Percentiles rank a stretch among this genome's conserved stretches.
Conservation (phyloP, 108 stramenopile genomes). For the Fistulifera pelliculosa region DNA sequence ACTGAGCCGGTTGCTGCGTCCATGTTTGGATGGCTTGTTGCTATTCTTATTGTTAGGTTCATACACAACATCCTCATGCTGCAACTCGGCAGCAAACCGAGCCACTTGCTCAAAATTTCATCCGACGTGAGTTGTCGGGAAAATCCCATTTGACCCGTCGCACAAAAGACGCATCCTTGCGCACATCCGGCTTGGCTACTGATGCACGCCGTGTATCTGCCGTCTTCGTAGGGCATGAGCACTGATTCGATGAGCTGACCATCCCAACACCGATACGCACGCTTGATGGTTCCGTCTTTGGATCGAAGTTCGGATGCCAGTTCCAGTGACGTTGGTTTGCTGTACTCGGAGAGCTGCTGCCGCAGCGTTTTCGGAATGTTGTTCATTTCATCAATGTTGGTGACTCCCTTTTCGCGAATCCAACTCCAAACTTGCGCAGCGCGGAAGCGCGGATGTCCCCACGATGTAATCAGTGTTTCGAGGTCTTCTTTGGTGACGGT, state of each 20-base stretch:
- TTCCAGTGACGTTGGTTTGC: slow-evolving; percentile 16
- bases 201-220: slow-evolving; percentile 93
- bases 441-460: slow-evolving; percentile 72
- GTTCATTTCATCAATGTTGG: slow-evolving; percentile 67
- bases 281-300: slow-evolving; percentile 90
- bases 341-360: slow-evolving; percentile 29
- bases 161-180: slow-evolving; percentile 89
- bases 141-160: slow-evolving; percentile 96
- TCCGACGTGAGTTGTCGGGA: slow-evolving; percentile 80
- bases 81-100: slow-evolving; percentile 35
- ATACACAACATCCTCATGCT: slow-evolving; percentile 2
- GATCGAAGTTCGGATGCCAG: slow-evolving; percentile 54
- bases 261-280: slow-evolving; percentile 80
- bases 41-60: not conserved
- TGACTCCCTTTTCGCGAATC: slow-evolving; percentile 71
- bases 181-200: slow-evolving; percentile 95
- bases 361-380: slow-evolving; percentile 76
- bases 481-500: slow-evolving; percentile 33
- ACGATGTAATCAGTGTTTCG: slow-evolving; percentile 30
- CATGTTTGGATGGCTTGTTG: slow-evolving; percentile 9
- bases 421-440: slow-evolving; percentile 82
- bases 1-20: slow-evolving; percentile 51
- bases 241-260: slow-evolving; percentile 94
- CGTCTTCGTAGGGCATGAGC: slow-evolving; percentile 95
- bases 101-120: slow-evolving; percentile 93